Evolutionary conservation across 2,329 filamentous ascomycete species (phyloP), one percentile per base, ranked within the genome.

Genomic region (Biscogniauxia sp.): DNA sequence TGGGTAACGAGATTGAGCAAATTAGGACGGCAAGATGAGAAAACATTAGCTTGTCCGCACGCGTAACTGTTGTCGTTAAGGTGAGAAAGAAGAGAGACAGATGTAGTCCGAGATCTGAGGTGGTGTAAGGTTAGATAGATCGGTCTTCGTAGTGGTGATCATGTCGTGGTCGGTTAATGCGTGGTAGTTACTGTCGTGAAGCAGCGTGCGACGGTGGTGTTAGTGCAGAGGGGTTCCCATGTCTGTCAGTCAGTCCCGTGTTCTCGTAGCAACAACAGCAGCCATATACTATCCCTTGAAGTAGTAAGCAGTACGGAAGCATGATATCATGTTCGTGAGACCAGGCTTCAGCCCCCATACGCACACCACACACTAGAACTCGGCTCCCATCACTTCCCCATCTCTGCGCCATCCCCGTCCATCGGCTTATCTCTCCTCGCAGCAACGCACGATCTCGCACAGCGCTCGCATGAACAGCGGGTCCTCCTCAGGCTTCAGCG

Each of bases 371-470:
- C 28, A 32, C 1, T 8, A 32, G 28, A 17, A 13, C n/a, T 17
- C 20, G 49, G 7, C 13, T n/a, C n/a, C n/a, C n/a, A 5, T 51
- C 49, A 51, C 17, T 51, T 50, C 7, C 49, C 49, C 49, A 51
- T 20, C 20, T 51, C 7, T 8, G 2, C 26, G 26, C 11, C 28
- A 23, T 23, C 28, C 28, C 28, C 28, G 7, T 32, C 11, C 11
- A 32, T 32, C 28, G 1, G 1, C 37, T 17, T 45, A 67, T 45
- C 66, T 59, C 62, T 78, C 76, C 66, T 80, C 78, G 20, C 73
- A 72, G 23, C 74, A 73, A 19, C 77, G 74, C 51, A 80, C 78
- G 32, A 78, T 66, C 69, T 80, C 77, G 57, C 76, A 78, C 1
- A 80, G 68, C 49, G 77, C 72, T 41, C 76, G 70, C 67, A 80